Percentiles rank a stretch among this genome's conserved stretches.
Conservation (phyloP, 441 rosid genomes). For the Flueggea neowawraea region DNA sequence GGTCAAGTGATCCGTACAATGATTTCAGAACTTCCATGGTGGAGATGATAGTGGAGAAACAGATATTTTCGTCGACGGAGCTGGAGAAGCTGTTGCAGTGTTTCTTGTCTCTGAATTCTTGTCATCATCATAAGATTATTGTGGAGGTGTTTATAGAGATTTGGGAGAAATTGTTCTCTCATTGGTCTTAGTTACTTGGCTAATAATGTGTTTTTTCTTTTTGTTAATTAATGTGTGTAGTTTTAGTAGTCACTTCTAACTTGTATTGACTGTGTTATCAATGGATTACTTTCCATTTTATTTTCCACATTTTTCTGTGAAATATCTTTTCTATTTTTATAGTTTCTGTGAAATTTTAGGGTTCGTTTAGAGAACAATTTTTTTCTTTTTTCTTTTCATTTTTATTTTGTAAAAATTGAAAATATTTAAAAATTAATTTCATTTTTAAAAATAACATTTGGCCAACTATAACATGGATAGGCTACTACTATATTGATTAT, state of each 20-base stretch:
- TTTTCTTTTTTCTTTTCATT: too few relatives aligned
- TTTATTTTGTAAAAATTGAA: too few relatives aligned
- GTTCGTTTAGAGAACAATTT: too few relatives aligned
- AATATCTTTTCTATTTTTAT: too few relatives aligned
- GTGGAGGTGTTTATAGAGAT: conserved; percentile 80
- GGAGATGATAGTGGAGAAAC: conserved; percentile 94
- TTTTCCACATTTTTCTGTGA: background rate
- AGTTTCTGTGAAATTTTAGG: too few relatives aligned
- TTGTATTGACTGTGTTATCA: background rate
- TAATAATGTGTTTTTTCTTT: too few relatives aligned
- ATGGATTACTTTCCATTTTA: background rate
- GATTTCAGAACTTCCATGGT: conserved; percentile 92
- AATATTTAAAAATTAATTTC: too few relatives aligned
- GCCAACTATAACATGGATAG: too few relatives aligned
- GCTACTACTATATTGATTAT: too few relatives aligned
- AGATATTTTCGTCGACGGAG: conserved; percentile 63
- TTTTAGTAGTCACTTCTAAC: conserved; percentile 15
- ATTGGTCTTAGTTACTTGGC: conserved; percentile 17
- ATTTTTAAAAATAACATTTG: too few relatives aligned
- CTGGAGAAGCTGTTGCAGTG: conserved; percentile 80
- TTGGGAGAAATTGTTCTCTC: conserved; percentile 65
- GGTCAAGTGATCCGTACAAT: conserved; percentile 71
- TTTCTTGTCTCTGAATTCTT: conserved; percentile 74
- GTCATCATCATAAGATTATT: conserved; percentile 66
- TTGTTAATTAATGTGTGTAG: background rate